These are phyloP conservation scores for Perkinsus olseni DNA, from an alignment of 169 alveolate genomes.

Conservation along the genomic window DNA sequence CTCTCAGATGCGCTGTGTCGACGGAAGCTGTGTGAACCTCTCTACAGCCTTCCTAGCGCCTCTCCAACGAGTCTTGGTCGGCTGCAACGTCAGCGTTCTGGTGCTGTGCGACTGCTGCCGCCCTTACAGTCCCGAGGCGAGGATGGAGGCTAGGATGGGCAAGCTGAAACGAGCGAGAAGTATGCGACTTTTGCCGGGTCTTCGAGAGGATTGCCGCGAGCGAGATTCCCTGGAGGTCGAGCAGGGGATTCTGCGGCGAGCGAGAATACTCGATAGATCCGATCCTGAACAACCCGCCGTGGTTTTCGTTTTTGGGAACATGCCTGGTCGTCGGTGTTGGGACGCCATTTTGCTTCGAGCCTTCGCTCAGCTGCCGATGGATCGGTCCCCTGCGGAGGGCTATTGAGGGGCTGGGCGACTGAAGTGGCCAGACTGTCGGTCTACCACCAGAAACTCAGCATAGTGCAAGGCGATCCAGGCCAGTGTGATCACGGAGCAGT, in stretches of 20 bases:
- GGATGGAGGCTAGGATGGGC: not conserved
- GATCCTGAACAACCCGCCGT: not conserved
- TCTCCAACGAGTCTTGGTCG: not conserved
- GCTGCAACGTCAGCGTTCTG: not conserved
- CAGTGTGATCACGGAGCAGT: not conserved
- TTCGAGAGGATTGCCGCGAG: not conserved
- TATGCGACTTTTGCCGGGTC: not conserved
- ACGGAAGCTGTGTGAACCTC: not conserved
- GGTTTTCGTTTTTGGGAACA: not conserved
- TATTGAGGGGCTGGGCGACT: not conserved
- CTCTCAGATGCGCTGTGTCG: not conserved
- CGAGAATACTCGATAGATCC: not conserved
- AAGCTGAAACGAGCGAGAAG: not conserved
- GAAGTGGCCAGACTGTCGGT: not conserved
- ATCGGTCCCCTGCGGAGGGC: not conserved
- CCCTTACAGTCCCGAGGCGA: not conserved
- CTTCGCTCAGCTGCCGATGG: not conserved
- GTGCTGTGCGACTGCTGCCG: not conserved
- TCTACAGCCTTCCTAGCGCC: not conserved
- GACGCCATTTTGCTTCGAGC: not conserved
- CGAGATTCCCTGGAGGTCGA: not conserved
- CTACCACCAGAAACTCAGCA: not conserved
- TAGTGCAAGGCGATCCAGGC: not conserved
- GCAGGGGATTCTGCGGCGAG: not conserved
- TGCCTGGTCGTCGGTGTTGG: not conserved